Conservation (phyloP, 2,329 filamentous ascomycete species). For the Epichloe elymi region DNA sequence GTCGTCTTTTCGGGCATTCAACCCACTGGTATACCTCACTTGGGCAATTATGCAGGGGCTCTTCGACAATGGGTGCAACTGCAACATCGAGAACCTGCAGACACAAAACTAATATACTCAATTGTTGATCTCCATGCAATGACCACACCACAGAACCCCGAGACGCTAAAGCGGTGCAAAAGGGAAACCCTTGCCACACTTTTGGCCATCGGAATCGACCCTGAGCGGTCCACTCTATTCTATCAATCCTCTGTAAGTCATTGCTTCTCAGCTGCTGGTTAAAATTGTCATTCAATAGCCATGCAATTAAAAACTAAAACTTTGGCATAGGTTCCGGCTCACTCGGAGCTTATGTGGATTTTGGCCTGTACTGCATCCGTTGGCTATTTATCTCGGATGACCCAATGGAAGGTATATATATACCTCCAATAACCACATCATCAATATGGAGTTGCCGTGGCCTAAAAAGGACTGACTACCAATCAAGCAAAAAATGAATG, state of each 20-base stretch:
- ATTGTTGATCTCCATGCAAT: constrained; percentile 92
- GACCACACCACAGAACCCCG: constrained; percentile 58
- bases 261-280: background rate
- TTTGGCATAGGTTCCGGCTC: constrained; percentile 50
- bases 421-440: background rate
- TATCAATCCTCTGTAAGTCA: constrained; percentile 59
- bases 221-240: constrained; percentile 65
- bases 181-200: constrained; percentile 67
- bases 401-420: constrained; percentile 77
- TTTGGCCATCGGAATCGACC: constrained; percentile 72
- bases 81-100: constrained; percentile 45
- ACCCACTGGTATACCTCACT: constrained; percentile 83
- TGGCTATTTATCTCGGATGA: constrained; percentile 96
- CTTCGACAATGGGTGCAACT: constrained; percentile 74
- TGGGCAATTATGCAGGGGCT: constrained; percentile 92
- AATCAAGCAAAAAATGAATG: constrained; percentile 56
- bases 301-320: background rate
- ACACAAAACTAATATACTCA: constrained; percentile 61
- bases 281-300: background rate
- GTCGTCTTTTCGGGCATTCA: constrained; percentile 93
- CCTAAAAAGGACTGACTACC: background rate
- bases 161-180: constrained; percentile 48
- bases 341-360: constrained; percentile 94
- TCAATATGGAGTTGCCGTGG: no score
- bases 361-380: constrained; percentile 82